Evolutionary conservation across 2,329 filamentous ascomycete genomes (phyloP).

Genomic region (Podosphaera fusca): DNA sequence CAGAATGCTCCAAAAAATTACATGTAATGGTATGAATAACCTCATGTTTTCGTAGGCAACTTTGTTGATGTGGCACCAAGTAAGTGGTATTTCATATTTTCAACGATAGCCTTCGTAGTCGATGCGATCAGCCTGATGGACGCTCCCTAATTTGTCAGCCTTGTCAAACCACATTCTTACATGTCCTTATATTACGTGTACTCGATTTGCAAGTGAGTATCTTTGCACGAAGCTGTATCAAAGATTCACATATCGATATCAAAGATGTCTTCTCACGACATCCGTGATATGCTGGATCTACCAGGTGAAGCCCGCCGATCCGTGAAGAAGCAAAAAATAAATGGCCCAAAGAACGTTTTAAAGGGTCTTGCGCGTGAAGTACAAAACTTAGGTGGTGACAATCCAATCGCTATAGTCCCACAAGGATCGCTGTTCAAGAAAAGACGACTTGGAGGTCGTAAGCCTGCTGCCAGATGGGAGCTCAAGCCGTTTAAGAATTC

Average conservation of each 20-base stretch:
- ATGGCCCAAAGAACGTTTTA: constrained; percentile 33
- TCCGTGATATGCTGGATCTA: constrained; percentile 73
- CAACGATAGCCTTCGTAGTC: neutral
- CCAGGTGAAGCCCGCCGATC: constrained; percentile 38
- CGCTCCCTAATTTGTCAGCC: no score
- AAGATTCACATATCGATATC: neutral
- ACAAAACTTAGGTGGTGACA: constrained; percentile 40
- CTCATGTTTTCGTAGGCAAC: constrained; percentile 24
- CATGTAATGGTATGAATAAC: constrained; percentile 32
- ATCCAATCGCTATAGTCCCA: constrained; percentile 42
- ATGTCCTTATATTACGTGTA: no score
- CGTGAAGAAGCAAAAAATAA: constrained; percentile 52
- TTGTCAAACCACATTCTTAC: neutral
- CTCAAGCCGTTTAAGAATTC: constrained; percentile 52
- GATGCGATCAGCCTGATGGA: no score
- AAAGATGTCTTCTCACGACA: constrained; percentile 51
- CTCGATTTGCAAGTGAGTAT: no score
- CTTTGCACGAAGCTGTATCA: no score
- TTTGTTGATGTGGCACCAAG: neutral
- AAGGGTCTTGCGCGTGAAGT: constrained; percentile 44
- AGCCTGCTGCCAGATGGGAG: constrained; percentile 39
- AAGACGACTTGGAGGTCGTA: constrained; percentile 28
- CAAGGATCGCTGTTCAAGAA: constrained; percentile 37
- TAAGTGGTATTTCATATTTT: neutral
- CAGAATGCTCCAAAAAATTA: constrained; percentile 34